phyloP scores from a whole-genome alignment of 176 grass and related monocot species.

The Tuctoria greenei region DNA sequence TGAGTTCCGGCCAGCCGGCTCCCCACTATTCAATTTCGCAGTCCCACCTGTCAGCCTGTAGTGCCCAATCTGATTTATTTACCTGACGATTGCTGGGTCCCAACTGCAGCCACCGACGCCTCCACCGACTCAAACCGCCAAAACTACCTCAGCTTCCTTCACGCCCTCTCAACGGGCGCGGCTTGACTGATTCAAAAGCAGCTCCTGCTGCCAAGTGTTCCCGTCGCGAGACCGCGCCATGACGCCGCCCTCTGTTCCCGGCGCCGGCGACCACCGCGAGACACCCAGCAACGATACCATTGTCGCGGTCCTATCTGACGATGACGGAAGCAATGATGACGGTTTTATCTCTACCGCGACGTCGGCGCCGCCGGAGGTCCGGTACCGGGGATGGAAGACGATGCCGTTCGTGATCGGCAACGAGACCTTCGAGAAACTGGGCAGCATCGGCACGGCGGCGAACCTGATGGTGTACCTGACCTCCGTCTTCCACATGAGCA shows the following conservation, averaged over 20 bases:
- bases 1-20: no score
- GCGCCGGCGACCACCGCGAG: conserved; percentile 18
- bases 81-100: background rate
- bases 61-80: no score
- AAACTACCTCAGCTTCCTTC: background rate
- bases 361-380: conserved; percentile 6
- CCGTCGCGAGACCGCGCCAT: background rate
- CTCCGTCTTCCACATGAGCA: conserved; percentile 65
- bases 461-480: conserved; percentile 85
- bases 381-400: conserved; percentile 59
- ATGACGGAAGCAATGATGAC: background rate
- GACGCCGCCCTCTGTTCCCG: background rate
- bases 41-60: background rate
- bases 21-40: no score
- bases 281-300: background rate
- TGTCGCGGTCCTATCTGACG: background rate
- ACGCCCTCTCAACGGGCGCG: background rate
- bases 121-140: background rate
- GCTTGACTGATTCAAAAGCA: background rate
- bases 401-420: conserved; percentile 80
- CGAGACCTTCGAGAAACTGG: conserved; percentile 78
- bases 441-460: conserved; percentile 56
- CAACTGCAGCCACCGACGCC: background rate
- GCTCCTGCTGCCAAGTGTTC: background rate
- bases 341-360: background rate